Evolutionary conservation across 176 grass and related monocot genomes (phyloP), one percentile per base, ranked within the genome.

Genomic region (Oropetium thomaeum): DNA sequence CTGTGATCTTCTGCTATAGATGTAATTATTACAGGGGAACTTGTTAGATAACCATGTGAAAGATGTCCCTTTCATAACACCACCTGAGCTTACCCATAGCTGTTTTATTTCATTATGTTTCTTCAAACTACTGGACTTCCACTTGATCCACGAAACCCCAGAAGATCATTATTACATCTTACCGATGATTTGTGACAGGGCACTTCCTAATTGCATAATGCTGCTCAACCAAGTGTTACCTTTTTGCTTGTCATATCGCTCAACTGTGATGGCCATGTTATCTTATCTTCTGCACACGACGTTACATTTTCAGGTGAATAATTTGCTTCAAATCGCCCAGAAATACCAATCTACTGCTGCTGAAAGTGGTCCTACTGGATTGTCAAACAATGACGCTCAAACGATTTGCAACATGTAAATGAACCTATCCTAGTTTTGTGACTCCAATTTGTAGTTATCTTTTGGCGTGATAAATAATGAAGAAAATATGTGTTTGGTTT

Each of bases 381-480:
- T 88, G 51, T 88, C 89, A 19, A 70, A 81, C 58, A 81, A 90
- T 82, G 87, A 95, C 64, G 81, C 77, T 37, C 96, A 94, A 74
- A 67, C 79, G 23, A 84, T 78, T 79, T 99, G 96, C 76, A 86
- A 92, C 48, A 88, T 95, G 96, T 99, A 71, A 88, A 89, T 87
- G 44, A 78, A 67, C 29, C 45, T 41, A 62, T 5, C 62, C 45
- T 22, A 55, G 1, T 69, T 2, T n/a, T 67, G n/a, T 32, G 11
- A 26, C 5, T 27, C 20, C 17, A n/a, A 31, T 51, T 29, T 37
- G 16, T 47, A 43, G 6, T 51, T 19, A 29, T 61, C 5, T 75
- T 60, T 60, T 75, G 25, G 29, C 60, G 48, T 58, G 52, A 65
- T 68, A 75, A 47, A 70, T 64, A 64, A 47, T 43, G 28, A 74